Evolutionary conservation across 176 grass and related monocot species (phyloP), one percentile per base, ranked within the genome.

Genomic region (Aechmea fasciata): DNA sequence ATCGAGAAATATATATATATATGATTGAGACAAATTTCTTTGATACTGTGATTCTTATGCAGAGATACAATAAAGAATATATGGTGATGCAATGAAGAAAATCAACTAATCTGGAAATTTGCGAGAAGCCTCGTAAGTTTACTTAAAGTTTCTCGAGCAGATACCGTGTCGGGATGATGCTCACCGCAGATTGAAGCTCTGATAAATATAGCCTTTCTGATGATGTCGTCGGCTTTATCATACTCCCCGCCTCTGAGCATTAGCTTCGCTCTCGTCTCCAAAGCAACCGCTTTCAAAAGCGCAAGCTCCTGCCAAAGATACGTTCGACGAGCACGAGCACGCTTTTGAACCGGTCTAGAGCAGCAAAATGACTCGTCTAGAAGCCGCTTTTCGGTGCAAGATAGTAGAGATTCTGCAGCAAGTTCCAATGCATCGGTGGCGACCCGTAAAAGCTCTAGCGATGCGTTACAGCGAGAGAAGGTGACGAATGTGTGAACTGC

Each of bases 81-180:
- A 68, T 70, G 67, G 76, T 87, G 83, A 87, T 41, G 69, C 80
- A 83, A 79, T 73, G 68, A 76, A 87, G 12, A 41, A 41, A 65
- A 65, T 91, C 83, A 92, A 92, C 85, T 96, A 87, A 92, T 77
- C 70, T 89, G 88, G 80, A 92, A 83, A 79, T 89, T 92, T 81
- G 89, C 85, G 78, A 97, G 86, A 81, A 97, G 94, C 74, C 94
- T 87, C 71, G 89, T 97, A 72, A 97, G 84, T 87, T 87, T 97
- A 90, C 94, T 80, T 26, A 97, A 84, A 47, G 86, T 92, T 77
- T 97, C 84, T 76, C 84, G 83, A 52, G 94, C 94, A 64, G 89
- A 87, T 54, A 97, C 62, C 3, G 94, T 97, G 69, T 97, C 89
- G 49, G 94, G 89, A 78, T 97, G 94, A 54, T 84, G 84, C 77